Evolutionary conservation across 371 early-diverging fungal species (phyloP), one percentile per base, ranked within the genome.

Genomic region (Haplosporangium sp.): DNA sequence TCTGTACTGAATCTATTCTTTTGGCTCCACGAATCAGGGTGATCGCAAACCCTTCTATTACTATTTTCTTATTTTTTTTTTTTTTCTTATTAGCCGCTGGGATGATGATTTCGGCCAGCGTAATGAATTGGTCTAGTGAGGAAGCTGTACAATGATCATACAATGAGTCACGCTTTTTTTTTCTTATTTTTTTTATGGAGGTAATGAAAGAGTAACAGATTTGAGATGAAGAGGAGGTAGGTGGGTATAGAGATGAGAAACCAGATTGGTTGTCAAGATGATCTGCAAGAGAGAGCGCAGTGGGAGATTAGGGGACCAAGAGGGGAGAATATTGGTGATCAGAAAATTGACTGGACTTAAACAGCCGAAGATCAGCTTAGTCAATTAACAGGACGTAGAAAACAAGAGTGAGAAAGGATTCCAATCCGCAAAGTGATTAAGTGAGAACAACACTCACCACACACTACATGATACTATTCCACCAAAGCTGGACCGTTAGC

Each of bases 401-500:
- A 27, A 27, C 27, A 27, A 27, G 27, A 27, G 27, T 27, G 27
- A 27, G 39, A 59, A 59, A 39, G 13, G 13, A 59, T 34, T 60
- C 60, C 40, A 60, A 60, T 7, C 52, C 52, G 48, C 47, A 37
- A 27, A 64, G 65, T 19, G 64, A 37, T 37, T 37, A 42, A 52
- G 48, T 39, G 65, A 63, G 19, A 63, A 35, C 39, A 57, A 6
- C 17, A 35, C 37, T 39, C 5, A 59, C 19, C 15, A 59, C 35
- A 6, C 60, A 35, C 53, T 17, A 52, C 53, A 15, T 17, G 17
- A 6, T 13, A 6, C 15, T 6, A 52, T 20, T n/a, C 53, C 15
- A 20, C 53, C 15, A 52, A 27, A 27, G 27, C 27, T 27, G 27
- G 67, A 59, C 67, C 67, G 67, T 67, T 67, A 47, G 47, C 59